These are phyloP conservation scores for Quercus robur DNA, from an alignment of 306 rosid species.

Conservation along the genomic window DNA sequence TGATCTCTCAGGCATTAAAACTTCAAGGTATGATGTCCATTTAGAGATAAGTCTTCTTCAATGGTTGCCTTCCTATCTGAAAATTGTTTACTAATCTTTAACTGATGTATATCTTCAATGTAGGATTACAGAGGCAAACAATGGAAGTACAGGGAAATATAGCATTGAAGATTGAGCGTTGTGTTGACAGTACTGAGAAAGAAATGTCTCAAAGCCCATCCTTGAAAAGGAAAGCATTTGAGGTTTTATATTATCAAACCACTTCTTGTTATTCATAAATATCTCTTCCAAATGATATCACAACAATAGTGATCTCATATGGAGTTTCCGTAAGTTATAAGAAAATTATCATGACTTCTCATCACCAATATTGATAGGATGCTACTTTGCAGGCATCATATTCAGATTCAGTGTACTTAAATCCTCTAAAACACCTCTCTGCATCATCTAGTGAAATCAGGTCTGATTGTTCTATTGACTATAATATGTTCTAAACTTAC, in stretches of 20 bases:
- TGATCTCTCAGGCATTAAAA: constrained; percentile 41
- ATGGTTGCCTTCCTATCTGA: background rate
- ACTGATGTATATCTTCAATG: constrained; percentile 17
- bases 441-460: constrained; percentile 54
- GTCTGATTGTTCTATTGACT: constrained; percentile 32
- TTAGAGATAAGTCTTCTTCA: constrained; percentile 8
- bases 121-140: constrained; percentile 40
- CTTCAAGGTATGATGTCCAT: constrained; percentile 42
- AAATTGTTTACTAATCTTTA: constrained; percentile 5
- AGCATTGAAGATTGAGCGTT: constrained; percentile 34
- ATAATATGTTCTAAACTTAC: background rate
- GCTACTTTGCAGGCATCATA: constrained; percentile 50
- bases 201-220: constrained; percentile 27
- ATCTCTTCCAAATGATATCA: constrained; percentile 8
- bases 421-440: constrained; percentile 58
- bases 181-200: constrained; percentile 36
- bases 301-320: background rate
- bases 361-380: constrained; percentile 13
- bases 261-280: background rate
- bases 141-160: constrained; percentile 25
- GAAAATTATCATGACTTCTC: constrained; percentile 11
- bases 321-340: constrained; percentile 20
- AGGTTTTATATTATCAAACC: constrained; percentile 39
- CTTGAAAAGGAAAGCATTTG: constrained; percentile 61
- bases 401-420: constrained; percentile 49